Conservation (phyloP, 805 yeast species). For the Suhomyces sp. region DNA sequence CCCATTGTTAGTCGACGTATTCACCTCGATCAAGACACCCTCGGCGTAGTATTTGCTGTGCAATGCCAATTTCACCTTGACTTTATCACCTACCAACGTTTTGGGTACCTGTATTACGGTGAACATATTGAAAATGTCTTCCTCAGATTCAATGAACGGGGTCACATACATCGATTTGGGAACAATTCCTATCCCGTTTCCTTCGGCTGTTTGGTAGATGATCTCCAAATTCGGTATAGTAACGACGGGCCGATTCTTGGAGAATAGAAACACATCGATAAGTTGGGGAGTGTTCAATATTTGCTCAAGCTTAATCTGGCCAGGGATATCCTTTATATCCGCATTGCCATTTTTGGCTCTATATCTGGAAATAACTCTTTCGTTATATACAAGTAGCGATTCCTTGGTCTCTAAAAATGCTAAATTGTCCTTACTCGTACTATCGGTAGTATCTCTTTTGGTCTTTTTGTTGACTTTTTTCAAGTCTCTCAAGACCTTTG, state of each 20-base stretch:
- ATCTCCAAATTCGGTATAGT: slow-evolving; percentile 16
- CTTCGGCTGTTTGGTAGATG: slow-evolving; percentile 29
- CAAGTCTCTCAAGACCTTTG: slow-evolving; percentile 8
- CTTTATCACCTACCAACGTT: slow-evolving; percentile 38
- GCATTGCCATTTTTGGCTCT: not conserved
- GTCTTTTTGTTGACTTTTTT: slow-evolving; percentile 17
- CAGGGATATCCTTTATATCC: not conserved
- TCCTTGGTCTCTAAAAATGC: slow-evolving; percentile 23
- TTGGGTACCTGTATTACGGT: slow-evolving; percentile 36
- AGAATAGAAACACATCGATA: slow-evolving; percentile 22
- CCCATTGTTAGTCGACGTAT: slow-evolving; percentile 1
- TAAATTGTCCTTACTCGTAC: slow-evolving; percentile 24
- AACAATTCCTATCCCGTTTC: slow-evolving; percentile 36
- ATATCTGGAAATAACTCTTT: not conserved
- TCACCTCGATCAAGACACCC: slow-evolving; percentile 19
- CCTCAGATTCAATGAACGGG: slow-evolving; percentile 9
- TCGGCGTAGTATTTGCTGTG: slow-evolving; percentile 34
- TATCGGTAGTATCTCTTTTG: slow-evolving; percentile 30
- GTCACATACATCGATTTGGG: slow-evolving; percentile 19
- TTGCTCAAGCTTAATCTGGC: slow-evolving; percentile 8
- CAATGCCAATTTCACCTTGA: slow-evolving; percentile 23
- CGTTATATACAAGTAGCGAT: slow-evolving; percentile 12
- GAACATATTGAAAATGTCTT: slow-evolving; percentile 13
- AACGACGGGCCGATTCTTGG: slow-evolving; percentile 18
- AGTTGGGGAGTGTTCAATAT: slow-evolving; percentile 19